phyloP scores from a whole-genome alignment of 164 flowering plant genomes.

The Berberis vulgaris region DNA sequence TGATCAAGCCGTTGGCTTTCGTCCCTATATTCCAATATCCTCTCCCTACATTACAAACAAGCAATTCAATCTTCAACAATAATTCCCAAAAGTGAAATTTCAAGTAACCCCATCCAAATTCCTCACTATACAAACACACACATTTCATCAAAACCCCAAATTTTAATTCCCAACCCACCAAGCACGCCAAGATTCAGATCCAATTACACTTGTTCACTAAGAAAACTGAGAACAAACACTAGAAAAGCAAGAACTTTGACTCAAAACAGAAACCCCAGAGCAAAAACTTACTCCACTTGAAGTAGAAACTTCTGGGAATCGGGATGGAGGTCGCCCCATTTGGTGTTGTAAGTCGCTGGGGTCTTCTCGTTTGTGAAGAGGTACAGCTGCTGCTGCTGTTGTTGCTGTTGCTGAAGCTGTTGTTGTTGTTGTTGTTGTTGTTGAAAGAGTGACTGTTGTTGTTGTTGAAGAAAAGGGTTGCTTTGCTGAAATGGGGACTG shows the following conservation, averaged over 20 bases:
- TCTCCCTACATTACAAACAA: constrained; percentile 43
- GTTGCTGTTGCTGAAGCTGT: constrained; percentile 25
- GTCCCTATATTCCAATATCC: constrained; percentile 73
- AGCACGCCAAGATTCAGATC: not conserved
- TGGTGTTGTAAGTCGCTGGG: constrained; percentile 74
- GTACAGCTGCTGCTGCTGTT: constrained; percentile 61
- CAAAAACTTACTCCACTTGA: constrained; percentile 59
- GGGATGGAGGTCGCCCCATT: constrained; percentile 95
- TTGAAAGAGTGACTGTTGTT: constrained; percentile 28
- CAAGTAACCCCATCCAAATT: no score
- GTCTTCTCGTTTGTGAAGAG: constrained; percentile 75
- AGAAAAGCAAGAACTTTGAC: not conserved
- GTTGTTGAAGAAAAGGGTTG: constrained; percentile 10
- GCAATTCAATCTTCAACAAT: not conserved
- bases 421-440: constrained; percentile 26
- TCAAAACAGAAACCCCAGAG: no score
- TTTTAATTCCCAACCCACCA: not conserved
- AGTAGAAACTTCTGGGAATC: constrained; percentile 87
- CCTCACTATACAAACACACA: no score
- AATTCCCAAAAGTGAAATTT: no score
- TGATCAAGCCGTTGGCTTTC: constrained; percentile 93
- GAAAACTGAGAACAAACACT: not conserved
- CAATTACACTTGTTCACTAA: not conserved
- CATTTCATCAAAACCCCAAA: no score
- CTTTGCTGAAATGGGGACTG: not conserved